Evolutionary conservation across 495 filamentous ascomycete species (phyloP).

Genomic region (Chaetomium cochliodes): DNA sequence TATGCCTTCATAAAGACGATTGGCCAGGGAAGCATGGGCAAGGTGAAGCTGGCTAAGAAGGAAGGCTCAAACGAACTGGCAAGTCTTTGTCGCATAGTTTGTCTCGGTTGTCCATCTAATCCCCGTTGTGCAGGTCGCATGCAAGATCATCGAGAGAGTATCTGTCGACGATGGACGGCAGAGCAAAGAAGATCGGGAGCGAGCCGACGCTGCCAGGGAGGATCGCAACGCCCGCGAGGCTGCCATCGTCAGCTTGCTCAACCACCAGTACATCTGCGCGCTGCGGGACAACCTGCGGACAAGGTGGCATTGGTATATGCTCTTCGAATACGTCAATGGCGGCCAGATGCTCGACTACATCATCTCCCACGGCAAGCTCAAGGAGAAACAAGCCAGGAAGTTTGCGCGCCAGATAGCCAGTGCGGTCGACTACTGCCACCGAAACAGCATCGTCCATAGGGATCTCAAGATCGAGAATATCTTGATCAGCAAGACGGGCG

Average conservation of each 20-base stretch:
- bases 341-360: slow-evolving; percentile 99
- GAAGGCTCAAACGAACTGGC: slow-evolving; percentile 80
- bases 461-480: slow-evolving; percentile 99
- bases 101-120: slow-evolving; percentile 18
- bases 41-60: slow-evolving; percentile 84
- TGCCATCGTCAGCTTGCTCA: slow-evolving; percentile 90
- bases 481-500: slow-evolving; percentile 96
- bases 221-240: slow-evolving; percentile 94
- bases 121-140: slow-evolving; percentile 69
- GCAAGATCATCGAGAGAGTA: slow-evolving; percentile 93
- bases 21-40: slow-evolving; percentile 96
- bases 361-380: slow-evolving; percentile 94
- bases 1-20: slow-evolving; percentile 97
- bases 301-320: slow-evolving; percentile 99
- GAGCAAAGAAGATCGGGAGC: slow-evolving; percentile 74
- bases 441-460: slow-evolving; percentile 97
- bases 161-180: slow-evolving; percentile 75
- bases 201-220: slow-evolving; percentile 94
- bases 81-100: slow-evolving; percentile 46
- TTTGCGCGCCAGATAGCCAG: slow-evolving; percentile 97
- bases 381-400: slow-evolving; percentile 98
- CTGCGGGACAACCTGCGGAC: slow-evolving; percentile 95
- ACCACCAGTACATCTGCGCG: slow-evolving; percentile 95
- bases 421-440: slow-evolving; percentile 97
- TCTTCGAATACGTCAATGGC: slow-evolving; percentile 99